These are phyloP conservation scores for Ustilago curta DNA, from an alignment of 1,284 basidiomycete genomes.

Conservation along the genomic window DNA sequence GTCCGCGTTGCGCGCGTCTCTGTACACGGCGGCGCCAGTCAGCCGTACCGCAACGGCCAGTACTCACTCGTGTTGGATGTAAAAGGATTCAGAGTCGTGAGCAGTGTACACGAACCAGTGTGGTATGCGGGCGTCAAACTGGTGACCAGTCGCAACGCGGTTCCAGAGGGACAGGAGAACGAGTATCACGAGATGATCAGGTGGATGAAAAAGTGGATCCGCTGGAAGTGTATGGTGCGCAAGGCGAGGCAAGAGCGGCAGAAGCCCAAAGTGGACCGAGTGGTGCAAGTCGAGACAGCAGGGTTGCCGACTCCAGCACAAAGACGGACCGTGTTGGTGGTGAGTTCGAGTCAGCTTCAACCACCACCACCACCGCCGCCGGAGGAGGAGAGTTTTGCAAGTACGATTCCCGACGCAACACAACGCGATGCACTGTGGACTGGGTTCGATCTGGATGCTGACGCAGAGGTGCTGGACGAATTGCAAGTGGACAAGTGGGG, in stretches of 20 bases:
- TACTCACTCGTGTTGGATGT: conserved; percentile 37
- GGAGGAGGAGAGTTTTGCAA: neutral
- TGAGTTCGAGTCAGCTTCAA: no score
- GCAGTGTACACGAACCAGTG: conserved; percentile 27
- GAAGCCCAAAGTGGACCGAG: neutral
- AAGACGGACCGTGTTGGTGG: neutral
- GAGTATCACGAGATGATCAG: neutral
- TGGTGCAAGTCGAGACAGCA: neutral
- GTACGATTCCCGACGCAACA: neutral
- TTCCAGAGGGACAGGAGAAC: conserved; percentile 9
- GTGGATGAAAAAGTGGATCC: conserved; percentile 34
- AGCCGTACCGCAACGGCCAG: conserved; percentile 19
- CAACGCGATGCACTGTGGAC: conserved; percentile 10
- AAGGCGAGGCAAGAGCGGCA: conserved; percentile 8
- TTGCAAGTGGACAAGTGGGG: neutral
- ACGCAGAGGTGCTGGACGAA: conserved; percentile 1
- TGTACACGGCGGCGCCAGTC: neutral
- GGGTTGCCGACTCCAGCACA: neutral
- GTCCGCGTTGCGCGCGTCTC: conserved; percentile 15
- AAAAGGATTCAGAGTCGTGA: conserved; percentile 29
- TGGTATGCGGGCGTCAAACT: conserved; percentile 33
- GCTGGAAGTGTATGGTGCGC: conserved; percentile 10
- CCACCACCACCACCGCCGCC: neutral
- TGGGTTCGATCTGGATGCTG: conserved; percentile 25
- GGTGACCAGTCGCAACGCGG: conserved; percentile 24